These are phyloP conservation scores for Hebeloma cylindrosporum DNA, from an alignment of 768 basidiomycete species.

Conservation along the genomic window DNA sequence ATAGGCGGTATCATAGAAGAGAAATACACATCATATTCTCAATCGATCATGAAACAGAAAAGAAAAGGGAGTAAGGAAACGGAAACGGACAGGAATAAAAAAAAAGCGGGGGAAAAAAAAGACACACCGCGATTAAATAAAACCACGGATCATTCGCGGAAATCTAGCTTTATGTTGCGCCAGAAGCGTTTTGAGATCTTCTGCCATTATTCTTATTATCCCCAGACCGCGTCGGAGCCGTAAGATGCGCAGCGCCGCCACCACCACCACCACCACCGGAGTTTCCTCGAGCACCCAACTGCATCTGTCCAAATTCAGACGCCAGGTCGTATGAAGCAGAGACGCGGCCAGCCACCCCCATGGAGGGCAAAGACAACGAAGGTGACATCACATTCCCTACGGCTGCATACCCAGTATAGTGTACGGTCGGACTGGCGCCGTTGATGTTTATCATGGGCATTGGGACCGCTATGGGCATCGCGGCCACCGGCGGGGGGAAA, in stretches of 20 bases:
- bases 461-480: conserved; percentile 2
- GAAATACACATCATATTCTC: no score
- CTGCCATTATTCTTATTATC: no score
- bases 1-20: no score
- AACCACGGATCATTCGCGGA: no score
- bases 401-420: conserved; percentile 17
- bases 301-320: conserved; percentile 43
- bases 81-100: no score
- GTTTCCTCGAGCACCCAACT: conserved; percentile 18
- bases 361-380: conserved; percentile 15
- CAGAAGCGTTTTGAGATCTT: conserved; percentile 18
- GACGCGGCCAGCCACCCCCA: no score
- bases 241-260: conserved; percentile 11
- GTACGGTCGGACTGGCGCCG: conserved; percentile 12
- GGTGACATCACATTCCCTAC: conserved; percentile 14
- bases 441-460: conserved; percentile 23
- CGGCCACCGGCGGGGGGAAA: not conserved
- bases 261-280: no score
- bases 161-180: no score
- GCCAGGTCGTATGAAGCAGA: conserved; percentile 35
- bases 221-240: conserved; percentile 12
- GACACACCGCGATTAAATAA: no score
- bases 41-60: no score
- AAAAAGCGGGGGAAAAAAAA: no score
- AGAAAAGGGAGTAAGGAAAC: no score